Percentiles rank a stretch among this genome's conserved stretches.
Evolutionary conservation across 768 basidiomycete genomes (phyloP).

Genomic region (Cyathus striatus): DNA sequence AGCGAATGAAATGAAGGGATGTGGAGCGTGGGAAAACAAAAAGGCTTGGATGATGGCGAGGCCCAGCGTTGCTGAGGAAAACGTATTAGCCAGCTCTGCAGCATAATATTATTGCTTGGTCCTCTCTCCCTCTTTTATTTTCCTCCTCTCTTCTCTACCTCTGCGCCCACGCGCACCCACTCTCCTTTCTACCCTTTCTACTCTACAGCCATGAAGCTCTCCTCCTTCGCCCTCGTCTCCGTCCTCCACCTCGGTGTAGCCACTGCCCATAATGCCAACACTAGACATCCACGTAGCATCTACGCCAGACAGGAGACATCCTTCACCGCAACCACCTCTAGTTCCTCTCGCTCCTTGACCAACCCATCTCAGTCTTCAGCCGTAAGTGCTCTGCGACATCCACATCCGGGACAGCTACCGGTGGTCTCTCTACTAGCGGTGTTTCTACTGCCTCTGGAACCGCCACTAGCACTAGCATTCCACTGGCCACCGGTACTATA

Average conservation of each 20-base stretch:
- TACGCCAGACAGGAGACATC: constrained; percentile 33
- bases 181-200: constrained; percentile 15
- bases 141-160: constrained; percentile 10
- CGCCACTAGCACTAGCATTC: constrained; percentile 30
- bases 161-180: constrained; percentile 11
- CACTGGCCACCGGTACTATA: constrained; percentile 40
- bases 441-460: constrained; percentile 7
- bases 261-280: constrained; percentile 28
- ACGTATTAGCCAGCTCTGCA: neutral
- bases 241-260: constrained; percentile 27
- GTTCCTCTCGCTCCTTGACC: neutral
- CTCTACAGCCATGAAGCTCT: constrained; percentile 36
- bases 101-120: neutral
- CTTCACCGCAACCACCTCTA: constrained; percentile 7
- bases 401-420: constrained; percentile 8
- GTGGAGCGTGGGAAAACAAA: neutral
- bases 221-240: constrained; percentile 39
- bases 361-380: neutral
- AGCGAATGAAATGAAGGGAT: neutral
- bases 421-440: constrained; percentile 4
- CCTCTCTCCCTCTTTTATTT: constrained; percentile 4
- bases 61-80: neutral
- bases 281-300: constrained; percentile 29
- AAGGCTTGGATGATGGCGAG: neutral
- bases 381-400: constrained; percentile 5